Evolutionary conservation across 163 green algal genomes (phyloP).

Genomic region (Trebouxiophyceae sp.): DNA sequence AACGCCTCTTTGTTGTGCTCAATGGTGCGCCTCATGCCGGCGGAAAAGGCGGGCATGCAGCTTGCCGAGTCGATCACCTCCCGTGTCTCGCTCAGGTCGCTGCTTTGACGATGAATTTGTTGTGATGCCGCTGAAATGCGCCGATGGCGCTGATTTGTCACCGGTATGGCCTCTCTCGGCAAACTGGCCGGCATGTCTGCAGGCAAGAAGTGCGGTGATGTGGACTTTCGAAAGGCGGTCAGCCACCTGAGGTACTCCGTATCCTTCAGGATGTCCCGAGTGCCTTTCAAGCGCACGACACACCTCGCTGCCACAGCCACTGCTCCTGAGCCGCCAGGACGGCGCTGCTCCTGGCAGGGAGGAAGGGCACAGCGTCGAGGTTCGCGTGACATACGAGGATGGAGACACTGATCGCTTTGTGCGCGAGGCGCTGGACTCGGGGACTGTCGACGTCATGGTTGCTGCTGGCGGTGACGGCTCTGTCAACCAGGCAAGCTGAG

Average conservation of each 20-base stretch:
- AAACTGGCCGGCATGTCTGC: too few relatives aligned
- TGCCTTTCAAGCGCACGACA: not conserved
- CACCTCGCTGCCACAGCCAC: not conserved
- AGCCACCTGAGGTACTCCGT: conserved; percentile 12
- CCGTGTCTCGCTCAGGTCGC: too few relatives aligned
- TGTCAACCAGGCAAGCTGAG: conserved; percentile 15
- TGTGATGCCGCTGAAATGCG: too few relatives aligned
- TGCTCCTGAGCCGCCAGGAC: not conserved
- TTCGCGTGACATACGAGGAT: conserved; percentile 13
- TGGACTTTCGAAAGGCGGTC: conserved; percentile 7
- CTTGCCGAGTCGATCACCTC: too few relatives aligned
- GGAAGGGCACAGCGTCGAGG: conserved; percentile 15
- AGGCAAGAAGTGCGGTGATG: conserved; percentile 18
- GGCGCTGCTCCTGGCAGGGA: conserved; percentile 4
- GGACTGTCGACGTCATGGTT: conserved; percentile 4
- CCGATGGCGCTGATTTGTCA: too few relatives aligned
- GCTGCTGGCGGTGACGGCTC: conserved; percentile 19
- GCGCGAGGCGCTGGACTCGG: not conserved
- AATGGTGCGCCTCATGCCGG: too few relatives aligned
- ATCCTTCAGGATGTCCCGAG: not conserved
- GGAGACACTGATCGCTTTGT: conserved; percentile 5
- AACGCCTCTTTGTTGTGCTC: too few relatives aligned
- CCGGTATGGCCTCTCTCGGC: too few relatives aligned
- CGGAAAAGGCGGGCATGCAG: too few relatives aligned
- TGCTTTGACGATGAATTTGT: too few relatives aligned